phyloP scores from a whole-genome alignment of 169 alveolate genomes.

The Blepharisma undulans region DNA sequence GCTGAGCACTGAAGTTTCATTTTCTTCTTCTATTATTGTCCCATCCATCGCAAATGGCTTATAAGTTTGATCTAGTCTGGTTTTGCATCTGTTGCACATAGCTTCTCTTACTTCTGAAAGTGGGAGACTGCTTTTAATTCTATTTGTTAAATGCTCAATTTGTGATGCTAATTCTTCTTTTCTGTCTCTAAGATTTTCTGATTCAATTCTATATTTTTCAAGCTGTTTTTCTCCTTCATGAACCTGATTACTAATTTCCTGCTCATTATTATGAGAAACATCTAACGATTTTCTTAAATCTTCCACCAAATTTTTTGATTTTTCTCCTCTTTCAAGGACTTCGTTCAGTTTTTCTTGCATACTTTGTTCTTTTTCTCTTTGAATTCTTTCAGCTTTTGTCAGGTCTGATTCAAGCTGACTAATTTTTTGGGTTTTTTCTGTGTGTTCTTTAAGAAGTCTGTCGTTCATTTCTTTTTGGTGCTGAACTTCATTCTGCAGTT shows the following conservation, averaged over 20 bases:
- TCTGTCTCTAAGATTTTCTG: neutral
- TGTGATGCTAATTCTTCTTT: conserved; percentile 13
- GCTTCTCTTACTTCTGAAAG: conserved; percentile 4
- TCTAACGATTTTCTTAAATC: conserved; percentile 5
- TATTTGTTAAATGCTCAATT: conserved; percentile 11
- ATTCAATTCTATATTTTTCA: neutral
- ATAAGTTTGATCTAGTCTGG: conserved; percentile 2
- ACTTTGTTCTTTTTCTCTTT: conserved; percentile 9
- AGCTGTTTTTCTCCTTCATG: conserved; percentile 21
- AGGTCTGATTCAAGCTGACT: conserved; percentile 19
- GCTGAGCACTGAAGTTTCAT: neutral
- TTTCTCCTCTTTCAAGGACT: conserved; percentile 8
- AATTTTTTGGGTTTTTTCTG: conserved; percentile 15
- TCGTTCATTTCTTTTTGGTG: neutral
- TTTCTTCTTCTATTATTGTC: conserved; percentile 18
- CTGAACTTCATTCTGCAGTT: conserved; percentile 2
- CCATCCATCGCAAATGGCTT: conserved; percentile 30
- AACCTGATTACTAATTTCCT: neutral
- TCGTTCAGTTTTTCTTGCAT: neutral
- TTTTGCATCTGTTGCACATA: conserved; percentile 24
- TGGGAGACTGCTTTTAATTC: conserved; percentile 6
- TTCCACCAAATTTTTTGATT: neutral
- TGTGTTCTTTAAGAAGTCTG: conserved; percentile 9
- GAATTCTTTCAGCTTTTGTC: neutral
- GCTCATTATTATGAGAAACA: neutral